Evolutionary conservation across 768 basidiomycete genomes (phyloP).

Genomic region (Tylopilus rubrobrunneus): DNA sequence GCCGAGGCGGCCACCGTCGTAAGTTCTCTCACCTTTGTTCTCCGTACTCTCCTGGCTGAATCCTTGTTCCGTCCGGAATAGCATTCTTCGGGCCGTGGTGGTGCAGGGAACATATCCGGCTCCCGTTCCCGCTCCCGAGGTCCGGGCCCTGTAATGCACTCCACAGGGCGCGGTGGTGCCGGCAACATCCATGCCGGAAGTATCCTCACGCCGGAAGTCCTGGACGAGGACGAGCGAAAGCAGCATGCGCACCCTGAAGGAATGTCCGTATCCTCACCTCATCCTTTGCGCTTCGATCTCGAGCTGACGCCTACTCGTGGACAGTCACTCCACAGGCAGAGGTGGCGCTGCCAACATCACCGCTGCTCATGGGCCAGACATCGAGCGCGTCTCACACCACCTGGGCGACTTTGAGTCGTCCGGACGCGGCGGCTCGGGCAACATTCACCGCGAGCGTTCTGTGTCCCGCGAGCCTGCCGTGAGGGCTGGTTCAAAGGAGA

Average conservation of each 20-base stretch:
- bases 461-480: constrained; percentile 24
- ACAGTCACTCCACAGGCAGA: constrained; percentile 63
- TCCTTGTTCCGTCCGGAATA: constrained; percentile 14
- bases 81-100: constrained; percentile 65
- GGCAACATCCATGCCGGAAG: constrained; percentile 50
- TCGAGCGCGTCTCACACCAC: constrained; percentile 32
- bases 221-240: constrained; percentile 36
- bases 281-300: background rate
- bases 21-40: constrained; percentile 14
- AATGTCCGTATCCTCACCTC: constrained; percentile 35
- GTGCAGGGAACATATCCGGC: constrained; percentile 56
- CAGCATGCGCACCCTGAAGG: constrained; percentile 30
- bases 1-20: constrained; percentile 34
- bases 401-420: constrained; percentile 35
- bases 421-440: constrained; percentile 63
- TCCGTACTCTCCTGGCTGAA: background rate
- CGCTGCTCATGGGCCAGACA: constrained; percentile 30
- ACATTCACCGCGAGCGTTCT: constrained; percentile 48
- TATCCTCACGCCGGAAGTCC: constrained; percentile 12
- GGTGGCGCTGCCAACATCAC: constrained; percentile 66
- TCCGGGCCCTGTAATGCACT: constrained; percentile 34
- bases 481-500: constrained; percentile 27
- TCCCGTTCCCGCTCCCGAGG: constrained; percentile 49
- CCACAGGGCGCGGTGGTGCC: constrained; percentile 59
- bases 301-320: background rate